Evolutionary conservation across 176 grass and related monocot genomes (phyloP).

Genomic region (Oryza meridionalis): DNA sequence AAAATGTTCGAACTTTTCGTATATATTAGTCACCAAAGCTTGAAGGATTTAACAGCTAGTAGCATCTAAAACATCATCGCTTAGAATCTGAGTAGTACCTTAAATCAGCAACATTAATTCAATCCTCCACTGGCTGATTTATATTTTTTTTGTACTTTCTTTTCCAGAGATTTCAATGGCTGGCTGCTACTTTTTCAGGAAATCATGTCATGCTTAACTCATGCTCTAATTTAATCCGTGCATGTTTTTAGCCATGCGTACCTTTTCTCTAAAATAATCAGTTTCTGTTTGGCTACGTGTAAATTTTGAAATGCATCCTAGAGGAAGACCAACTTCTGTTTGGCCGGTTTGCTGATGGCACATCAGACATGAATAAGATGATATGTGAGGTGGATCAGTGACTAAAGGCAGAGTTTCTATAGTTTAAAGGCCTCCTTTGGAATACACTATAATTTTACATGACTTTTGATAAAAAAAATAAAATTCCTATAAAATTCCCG

Average conservation of each 20-base stretch:
- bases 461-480: no score
- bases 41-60: not conserved
- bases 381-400: not conserved
- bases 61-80: not conserved
- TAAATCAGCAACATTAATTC: not conserved
- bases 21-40: not conserved
- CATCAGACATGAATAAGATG: not conserved
- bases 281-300: not conserved
- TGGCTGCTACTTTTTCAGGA: not conserved
- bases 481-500: no score
- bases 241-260: not conserved
- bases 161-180: not conserved
- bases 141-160: not conserved
- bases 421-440: no score
- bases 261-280: not conserved
- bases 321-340: not conserved
- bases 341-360: not conserved
- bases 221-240: conserved; percentile 10
- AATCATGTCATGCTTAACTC: not conserved
- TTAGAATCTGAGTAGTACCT: not conserved
- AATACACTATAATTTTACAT: no score
- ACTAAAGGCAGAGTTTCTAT: no score
- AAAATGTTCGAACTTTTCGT: not conserved
- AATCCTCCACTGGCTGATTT: not conserved
- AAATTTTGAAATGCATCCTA: no score